Percentiles rank a stretch among this genome's conserved stretches.
phyloP scores from a whole-genome alignment of 2,329 filamentous ascomycete genomes.

The Cladophialophora psammophila region DNA sequence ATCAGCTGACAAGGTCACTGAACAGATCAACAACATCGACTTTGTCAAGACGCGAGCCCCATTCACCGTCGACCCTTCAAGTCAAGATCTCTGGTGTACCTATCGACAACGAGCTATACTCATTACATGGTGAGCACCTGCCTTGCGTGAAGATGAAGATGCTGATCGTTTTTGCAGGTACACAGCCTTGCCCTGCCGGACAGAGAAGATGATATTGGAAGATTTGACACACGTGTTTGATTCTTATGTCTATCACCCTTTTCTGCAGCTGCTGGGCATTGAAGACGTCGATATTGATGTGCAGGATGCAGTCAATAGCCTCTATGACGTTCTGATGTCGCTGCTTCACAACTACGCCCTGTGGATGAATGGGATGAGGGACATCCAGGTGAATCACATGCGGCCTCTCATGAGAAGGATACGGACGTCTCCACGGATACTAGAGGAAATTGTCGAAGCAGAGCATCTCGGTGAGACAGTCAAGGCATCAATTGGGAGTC shows the following conservation, averaged over 20 bases:
- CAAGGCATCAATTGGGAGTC: slow-evolving; percentile 18
- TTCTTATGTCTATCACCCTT: slow-evolving; percentile 36
- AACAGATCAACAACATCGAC: slow-evolving; percentile 32
- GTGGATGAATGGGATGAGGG: slow-evolving; percentile 36
- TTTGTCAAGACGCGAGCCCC: slow-evolving; percentile 33
- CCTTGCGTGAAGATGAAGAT: background rate
- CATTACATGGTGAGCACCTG: slow-evolving; percentile 30
- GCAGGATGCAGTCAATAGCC: slow-evolving; percentile 21
- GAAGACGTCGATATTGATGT: slow-evolving; percentile 19
- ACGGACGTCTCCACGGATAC: slow-evolving; percentile 22
- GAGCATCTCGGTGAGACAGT: slow-evolving; percentile 23
- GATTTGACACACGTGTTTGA: slow-evolving; percentile 33
- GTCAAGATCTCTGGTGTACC: slow-evolving; percentile 35
- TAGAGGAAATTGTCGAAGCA: slow-evolving; percentile 27
- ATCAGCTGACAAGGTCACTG: slow-evolving; percentile 18
- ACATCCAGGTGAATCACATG: slow-evolving; percentile 31
- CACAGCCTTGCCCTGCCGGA: slow-evolving; percentile 31
- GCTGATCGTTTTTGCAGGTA: slow-evolving; percentile 32
- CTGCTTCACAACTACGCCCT: slow-evolving; percentile 31
- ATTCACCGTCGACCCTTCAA: slow-evolving; percentile 33
- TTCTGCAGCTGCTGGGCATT: slow-evolving; percentile 22
- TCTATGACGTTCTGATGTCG: slow-evolving; percentile 34
- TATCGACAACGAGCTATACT: slow-evolving; percentile 37
- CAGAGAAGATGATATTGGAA: slow-evolving; percentile 29
- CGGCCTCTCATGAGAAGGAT: slow-evolving; percentile 30